Percentiles rank a stretch among this genome's conserved stretches.
Conservation (phyloP, 352 stramenopile genomes). For the Aphanomyces invadans region DNA sequence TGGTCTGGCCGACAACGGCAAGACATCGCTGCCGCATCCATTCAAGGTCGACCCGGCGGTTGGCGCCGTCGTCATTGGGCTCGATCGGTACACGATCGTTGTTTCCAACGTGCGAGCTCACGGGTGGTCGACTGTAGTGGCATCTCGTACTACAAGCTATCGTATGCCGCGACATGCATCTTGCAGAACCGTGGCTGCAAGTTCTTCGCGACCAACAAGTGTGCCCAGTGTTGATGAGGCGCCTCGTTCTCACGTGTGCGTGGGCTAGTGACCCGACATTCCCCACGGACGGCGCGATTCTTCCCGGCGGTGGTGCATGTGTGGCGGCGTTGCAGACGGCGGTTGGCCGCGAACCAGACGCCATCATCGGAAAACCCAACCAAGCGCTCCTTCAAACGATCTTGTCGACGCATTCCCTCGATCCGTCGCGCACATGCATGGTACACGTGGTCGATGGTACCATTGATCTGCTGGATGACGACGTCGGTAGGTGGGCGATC, state of each 20-base stretch:
- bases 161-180: constrained; percentile 64
- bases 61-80: constrained; percentile 71
- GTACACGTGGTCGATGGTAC: constrained; percentile 27
- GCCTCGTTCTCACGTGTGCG: background rate
- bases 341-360: constrained; percentile 56
- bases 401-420: constrained; percentile 55
- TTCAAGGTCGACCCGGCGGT: constrained; percentile 61
- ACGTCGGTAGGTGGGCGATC: constrained; percentile 56
- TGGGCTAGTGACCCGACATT: constrained; percentile 58
- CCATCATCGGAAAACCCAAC: constrained; percentile 72
- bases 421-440: constrained; percentile 74
- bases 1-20: constrained; percentile 56
- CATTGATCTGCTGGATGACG: background rate
- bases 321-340: constrained; percentile 60
- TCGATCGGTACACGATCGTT: constrained; percentile 42
- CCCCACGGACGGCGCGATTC: constrained; percentile 59
- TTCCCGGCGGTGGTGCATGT: constrained; percentile 59
- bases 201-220: constrained; percentile 82
- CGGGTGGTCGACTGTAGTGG: constrained; percentile 31
- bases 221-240: constrained; percentile 17
- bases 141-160: constrained; percentile 81
- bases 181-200: constrained; percentile 61
- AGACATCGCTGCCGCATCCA: constrained; percentile 55
- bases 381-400: constrained; percentile 78
- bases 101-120: too few species aligned